Conservation (phyloP, 2,329 filamentous ascomycete species). For the Trichoderma hamatum region DNA sequence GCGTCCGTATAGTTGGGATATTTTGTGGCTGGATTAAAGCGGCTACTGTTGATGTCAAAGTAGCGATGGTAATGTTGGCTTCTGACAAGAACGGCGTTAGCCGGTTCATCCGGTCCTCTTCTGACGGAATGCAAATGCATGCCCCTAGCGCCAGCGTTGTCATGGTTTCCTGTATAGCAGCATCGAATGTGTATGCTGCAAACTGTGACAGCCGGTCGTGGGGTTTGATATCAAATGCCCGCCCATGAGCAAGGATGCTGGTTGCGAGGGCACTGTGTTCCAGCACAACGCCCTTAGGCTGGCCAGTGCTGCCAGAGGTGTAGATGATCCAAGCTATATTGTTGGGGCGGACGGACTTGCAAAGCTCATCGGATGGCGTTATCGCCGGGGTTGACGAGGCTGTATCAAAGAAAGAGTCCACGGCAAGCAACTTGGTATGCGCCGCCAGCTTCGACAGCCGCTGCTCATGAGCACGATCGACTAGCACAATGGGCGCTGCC, state of each 20-base stretch:
- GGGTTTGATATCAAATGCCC: not conserved
- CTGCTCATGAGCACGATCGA: not conserved
- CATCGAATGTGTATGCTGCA: constrained; percentile 20
- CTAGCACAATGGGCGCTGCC: not conserved
- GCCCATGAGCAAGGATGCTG: not conserved
- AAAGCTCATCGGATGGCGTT: no score
- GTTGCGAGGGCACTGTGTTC: not conserved
- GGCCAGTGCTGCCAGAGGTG: constrained; percentile 24
- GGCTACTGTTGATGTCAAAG: not conserved
- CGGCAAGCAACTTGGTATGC: not conserved
- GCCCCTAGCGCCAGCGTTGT: not conserved
- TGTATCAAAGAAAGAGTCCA: no score
- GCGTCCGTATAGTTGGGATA: not conserved
- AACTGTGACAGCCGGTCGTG: constrained; percentile 15
- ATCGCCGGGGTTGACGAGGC: no score
- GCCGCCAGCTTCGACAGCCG: not conserved
- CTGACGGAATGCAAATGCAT: not conserved
- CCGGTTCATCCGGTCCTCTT: not conserved
- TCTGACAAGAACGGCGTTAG: not conserved
- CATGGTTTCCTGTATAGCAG: constrained; percentile 6
- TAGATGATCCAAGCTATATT: not conserved
- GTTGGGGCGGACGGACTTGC: no score
- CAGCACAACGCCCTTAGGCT: constrained; percentile 21
- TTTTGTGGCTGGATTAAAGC: not conserved
- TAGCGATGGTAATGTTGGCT: not conserved